phyloP scores from a whole-genome alignment of 2,329 filamentous ascomycete species.

The Pseudocercospora macadamiae region DNA sequence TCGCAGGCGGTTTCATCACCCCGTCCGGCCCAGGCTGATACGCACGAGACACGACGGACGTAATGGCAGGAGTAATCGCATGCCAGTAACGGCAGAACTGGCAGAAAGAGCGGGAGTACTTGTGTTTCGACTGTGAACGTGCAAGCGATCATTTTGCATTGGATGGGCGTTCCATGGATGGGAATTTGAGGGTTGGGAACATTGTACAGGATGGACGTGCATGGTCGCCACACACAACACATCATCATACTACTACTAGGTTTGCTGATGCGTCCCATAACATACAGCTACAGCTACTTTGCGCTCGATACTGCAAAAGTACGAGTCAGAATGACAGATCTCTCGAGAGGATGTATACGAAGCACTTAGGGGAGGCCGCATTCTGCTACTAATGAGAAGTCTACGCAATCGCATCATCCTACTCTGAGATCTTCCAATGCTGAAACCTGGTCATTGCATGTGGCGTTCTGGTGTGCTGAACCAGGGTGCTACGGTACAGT shows the following conservation, averaged over 20 bases:
- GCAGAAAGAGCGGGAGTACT: constrained; percentile 7
- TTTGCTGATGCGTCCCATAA: constrained; percentile 10
- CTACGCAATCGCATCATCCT: too few relatives aligned
- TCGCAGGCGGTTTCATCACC: constrained; percentile 81
- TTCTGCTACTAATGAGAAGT: background rate
- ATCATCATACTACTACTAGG: constrained; percentile 1
- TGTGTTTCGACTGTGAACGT: constrained; percentile 12
- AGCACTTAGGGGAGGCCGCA: background rate
- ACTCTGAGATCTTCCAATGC: background rate
- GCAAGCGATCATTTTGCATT: constrained; percentile 24
- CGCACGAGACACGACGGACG: constrained; percentile 9
- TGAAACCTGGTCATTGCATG: background rate
- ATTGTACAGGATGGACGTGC: constrained; percentile 19
- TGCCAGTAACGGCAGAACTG: constrained; percentile 10
- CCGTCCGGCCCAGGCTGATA: constrained; percentile 31
- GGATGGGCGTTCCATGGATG: constrained; percentile 13
- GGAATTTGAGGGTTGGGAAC: constrained; percentile 13
- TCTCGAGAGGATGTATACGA: constrained; percentile 3
- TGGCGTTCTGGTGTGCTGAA: background rate
- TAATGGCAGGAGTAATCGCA: constrained; percentile 18
- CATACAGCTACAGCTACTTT: constrained; percentile 14
- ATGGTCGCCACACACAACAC: constrained; percentile 10
- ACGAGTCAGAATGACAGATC: constrained; percentile 11
- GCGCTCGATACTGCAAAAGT: background rate
- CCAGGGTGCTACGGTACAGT: background rate